phyloP scores from a whole-genome alignment of 1,139 yeast genomes.

The Diutina mesorugosa region DNA sequence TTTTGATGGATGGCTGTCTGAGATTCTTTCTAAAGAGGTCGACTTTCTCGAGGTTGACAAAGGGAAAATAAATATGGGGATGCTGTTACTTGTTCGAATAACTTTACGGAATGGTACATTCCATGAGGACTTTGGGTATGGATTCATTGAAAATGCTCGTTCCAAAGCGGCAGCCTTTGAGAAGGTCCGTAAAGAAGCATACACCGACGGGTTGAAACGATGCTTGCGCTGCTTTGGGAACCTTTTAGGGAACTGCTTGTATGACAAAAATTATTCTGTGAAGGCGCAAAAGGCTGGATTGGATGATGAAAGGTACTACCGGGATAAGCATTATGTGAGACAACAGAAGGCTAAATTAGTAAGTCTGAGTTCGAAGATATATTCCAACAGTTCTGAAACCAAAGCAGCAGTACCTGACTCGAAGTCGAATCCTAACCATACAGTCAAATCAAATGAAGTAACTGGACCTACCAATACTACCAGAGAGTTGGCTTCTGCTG shows the following conservation, averaged over 20 bases:
- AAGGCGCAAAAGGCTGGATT: constrained; percentile 31
- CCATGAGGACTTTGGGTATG: constrained; percentile 77
- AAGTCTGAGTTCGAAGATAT: neutral
- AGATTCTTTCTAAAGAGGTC: constrained; percentile 49
- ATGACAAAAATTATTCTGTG: constrained; percentile 52
- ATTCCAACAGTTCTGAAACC: neutral
- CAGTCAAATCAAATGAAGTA: neutral
- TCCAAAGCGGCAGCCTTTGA: constrained; percentile 67
- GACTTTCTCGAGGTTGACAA: constrained; percentile 56
- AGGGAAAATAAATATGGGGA: constrained; percentile 46
- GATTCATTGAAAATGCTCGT: constrained; percentile 61
- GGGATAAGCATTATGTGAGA: neutral
- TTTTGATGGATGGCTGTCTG: constrained; percentile 72
- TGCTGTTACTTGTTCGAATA: constrained; percentile 60
- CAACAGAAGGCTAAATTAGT: neutral
- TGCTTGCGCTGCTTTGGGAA: constrained; percentile 72
- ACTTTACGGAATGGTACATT: constrained; percentile 63
- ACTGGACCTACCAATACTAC: neutral
- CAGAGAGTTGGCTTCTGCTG: neutral
- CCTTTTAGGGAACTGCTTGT: constrained; percentile 67
- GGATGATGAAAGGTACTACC: neutral
- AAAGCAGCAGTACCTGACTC: neutral
- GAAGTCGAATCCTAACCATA: neutral
- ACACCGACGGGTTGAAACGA: constrained; percentile 69
- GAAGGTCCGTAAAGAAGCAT: constrained; percentile 71